phyloP scores from a whole-genome alignment of 2,329 filamentous ascomycete genomes.

The Ophiostoma perfectum region DNA sequence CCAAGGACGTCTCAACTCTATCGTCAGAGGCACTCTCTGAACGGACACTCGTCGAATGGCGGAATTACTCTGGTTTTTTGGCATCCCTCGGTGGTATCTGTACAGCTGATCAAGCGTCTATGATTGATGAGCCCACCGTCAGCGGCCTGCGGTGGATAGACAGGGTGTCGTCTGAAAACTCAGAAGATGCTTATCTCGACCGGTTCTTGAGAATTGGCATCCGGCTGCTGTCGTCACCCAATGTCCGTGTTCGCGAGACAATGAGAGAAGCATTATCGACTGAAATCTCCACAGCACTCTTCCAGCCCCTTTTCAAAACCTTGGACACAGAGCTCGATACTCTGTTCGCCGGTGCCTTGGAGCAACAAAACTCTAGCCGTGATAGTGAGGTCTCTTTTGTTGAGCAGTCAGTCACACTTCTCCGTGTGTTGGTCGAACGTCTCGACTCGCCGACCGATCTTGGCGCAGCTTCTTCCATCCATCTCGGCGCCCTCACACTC shows the following conservation, averaged over 20 bases:
- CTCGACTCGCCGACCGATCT: constrained; percentile 59
- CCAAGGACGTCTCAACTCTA: constrained; percentile 56
- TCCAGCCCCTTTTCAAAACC: constrained; percentile 59
- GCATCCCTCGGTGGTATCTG: constrained; percentile 63
- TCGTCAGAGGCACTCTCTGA: constrained; percentile 50
- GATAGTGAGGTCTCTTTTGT: constrained; percentile 61
- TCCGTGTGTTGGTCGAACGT: constrained; percentile 59
- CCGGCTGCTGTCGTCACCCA: constrained; percentile 59
- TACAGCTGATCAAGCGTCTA: constrained; percentile 52
- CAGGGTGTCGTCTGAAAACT: constrained; percentile 50
- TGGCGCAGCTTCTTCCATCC: constrained; percentile 56
- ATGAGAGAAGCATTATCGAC: constrained; percentile 61
- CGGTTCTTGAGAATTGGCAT: constrained; percentile 59
- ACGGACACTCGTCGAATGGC: constrained; percentile 56
- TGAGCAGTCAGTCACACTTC: constrained; percentile 59
- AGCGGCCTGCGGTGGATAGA: constrained; percentile 61
- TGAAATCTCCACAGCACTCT: constrained; percentile 58
- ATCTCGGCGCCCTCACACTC: constrained; percentile 58
- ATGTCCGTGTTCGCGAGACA: constrained; percentile 59
- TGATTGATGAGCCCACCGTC: constrained; percentile 53
- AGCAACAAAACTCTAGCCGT: constrained; percentile 46
- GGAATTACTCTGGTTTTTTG: constrained; percentile 63
- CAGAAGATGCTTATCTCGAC: constrained; percentile 55
- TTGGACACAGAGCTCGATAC: constrained; percentile 60
- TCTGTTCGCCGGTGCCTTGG: constrained; percentile 53